Percentiles rank a stretch among this genome's conserved stretches.
Conservation (phyloP, 176 grass and related monocot genomes). For the Oryza brachyantha region DNA sequence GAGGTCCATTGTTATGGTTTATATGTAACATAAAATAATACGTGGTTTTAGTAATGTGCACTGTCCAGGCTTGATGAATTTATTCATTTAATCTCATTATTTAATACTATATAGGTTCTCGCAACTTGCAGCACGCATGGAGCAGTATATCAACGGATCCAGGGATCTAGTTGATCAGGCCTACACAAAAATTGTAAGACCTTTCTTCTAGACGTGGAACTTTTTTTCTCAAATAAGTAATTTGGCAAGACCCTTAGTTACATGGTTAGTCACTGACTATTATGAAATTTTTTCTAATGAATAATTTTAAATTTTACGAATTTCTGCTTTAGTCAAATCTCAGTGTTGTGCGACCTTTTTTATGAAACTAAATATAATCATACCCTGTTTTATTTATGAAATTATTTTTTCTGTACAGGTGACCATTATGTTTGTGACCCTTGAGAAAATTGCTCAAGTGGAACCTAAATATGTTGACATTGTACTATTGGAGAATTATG, state of each 20-base stretch:
- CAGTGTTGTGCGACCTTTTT: neutral
- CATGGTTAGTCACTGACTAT: neutral
- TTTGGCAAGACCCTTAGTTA: neutral
- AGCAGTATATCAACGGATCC: slow-evolving; percentile 83
- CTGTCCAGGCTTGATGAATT: neutral
- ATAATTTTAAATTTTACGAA: neutral
- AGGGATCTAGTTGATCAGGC: slow-evolving; percentile 92
- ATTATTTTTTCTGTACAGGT: slow-evolving; percentile 43
- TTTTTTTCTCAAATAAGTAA: neutral
- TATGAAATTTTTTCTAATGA: neutral
- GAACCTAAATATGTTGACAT: slow-evolving; percentile 92
- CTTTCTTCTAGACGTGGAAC: neutral
- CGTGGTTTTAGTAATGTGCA: neutral
- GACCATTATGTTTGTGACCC: slow-evolving; percentile 87
- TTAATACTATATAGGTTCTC: slow-evolving; percentile 64
- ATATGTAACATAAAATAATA: neutral
- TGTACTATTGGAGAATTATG: slow-evolving; percentile 90
- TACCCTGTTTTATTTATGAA: slow-evolving; percentile 2
- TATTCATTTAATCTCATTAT: neutral
- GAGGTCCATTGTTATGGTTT: slow-evolving; percentile 46
- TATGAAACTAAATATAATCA: neutral
- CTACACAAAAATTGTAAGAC: slow-evolving; percentile 86
- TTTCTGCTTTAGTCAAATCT: neutral
- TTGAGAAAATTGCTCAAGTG: slow-evolving; percentile 90
- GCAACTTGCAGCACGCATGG: slow-evolving; percentile 84